A percentile compares a stretch with the other conserved stretches of the same genome.
Conservation (phyloP, 2,329 filamentous ascomycete species). For the Apiospora hydei region DNA sequence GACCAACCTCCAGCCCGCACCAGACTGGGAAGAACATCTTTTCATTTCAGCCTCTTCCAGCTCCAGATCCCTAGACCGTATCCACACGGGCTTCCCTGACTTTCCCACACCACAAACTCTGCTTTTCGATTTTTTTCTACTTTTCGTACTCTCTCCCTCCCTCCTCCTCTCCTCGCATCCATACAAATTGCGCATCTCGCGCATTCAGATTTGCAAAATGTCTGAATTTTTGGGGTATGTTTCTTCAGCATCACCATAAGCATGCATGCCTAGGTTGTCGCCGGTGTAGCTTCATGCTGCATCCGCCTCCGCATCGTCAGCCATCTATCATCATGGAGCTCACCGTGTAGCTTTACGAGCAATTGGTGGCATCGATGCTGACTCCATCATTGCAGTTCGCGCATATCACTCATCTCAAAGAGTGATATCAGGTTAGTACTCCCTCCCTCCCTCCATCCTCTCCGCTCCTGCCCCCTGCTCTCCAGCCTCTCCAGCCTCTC, state of each 20-base stretch:
- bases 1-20: neutral
- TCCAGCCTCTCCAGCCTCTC: slow-evolving; percentile 14
- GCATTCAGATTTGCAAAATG: slow-evolving; percentile 47
- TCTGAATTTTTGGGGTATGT: slow-evolving; percentile 67
- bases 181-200: slow-evolving; percentile 17
- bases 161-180: slow-evolving; percentile 16
- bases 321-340: slow-evolving; percentile 15
- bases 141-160: neutral
- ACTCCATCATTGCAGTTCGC: slow-evolving; percentile 66
- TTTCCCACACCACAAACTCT: slow-evolving; percentile 24
- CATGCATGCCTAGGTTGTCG: slow-evolving; percentile 15
- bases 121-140: slow-evolving; percentile 12
- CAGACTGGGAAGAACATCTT: neutral
- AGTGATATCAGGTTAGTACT: slow-evolving; percentile 88
- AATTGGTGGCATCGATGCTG: slow-evolving; percentile 27
- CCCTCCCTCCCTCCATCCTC: slow-evolving; percentile 10
- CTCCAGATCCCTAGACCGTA: neutral
- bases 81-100: slow-evolving; percentile 21
- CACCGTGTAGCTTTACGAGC: slow-evolving; percentile 28
- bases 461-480: slow-evolving; percentile 24
- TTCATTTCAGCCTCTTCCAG: slow-evolving; percentile 8
- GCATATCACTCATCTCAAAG: slow-evolving; percentile 96
- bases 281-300: slow-evolving; percentile 29
- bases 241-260: slow-evolving; percentile 32
- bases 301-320: slow-evolving; percentile 31